These are phyloP conservation scores for Scopulariopsis brevicaulis DNA, from an alignment of 2,329 filamentous ascomycete species.

Conservation along the genomic window DNA sequence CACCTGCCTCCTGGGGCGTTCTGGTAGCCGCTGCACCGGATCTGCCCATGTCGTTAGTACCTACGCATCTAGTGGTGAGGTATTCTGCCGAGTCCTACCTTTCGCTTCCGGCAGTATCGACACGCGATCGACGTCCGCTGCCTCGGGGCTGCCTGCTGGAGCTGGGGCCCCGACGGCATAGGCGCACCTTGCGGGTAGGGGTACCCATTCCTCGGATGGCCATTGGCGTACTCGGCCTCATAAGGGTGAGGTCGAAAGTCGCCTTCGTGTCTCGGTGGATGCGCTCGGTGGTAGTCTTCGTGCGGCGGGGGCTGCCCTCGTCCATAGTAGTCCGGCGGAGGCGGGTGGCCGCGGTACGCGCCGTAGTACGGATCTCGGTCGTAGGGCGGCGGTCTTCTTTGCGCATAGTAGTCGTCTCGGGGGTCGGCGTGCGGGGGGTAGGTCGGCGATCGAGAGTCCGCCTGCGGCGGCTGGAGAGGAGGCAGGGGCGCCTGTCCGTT, in stretches of 20 bases:
- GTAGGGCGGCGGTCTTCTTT: slow-evolving; percentile 19
- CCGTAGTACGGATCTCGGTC: slow-evolving; percentile 25
- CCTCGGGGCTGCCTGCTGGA: slow-evolving; percentile 38
- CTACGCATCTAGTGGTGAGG: neutral
- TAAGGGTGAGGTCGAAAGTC: slow-evolving; percentile 17
- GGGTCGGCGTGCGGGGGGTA: slow-evolving; percentile 1
- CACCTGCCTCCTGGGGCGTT: slow-evolving; percentile 48
- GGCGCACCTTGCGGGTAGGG: slow-evolving; percentile 2
- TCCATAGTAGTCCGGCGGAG: slow-evolving; percentile 17
- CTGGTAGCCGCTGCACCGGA: slow-evolving; percentile 49
- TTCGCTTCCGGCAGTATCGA: slow-evolving; percentile 48
- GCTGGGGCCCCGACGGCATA: neutral
- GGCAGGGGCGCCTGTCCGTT: slow-evolving; percentile 19
- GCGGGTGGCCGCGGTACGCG: slow-evolving; percentile 18
- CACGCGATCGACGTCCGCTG: slow-evolving; percentile 50
- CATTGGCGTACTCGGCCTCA: slow-evolving; percentile 23
- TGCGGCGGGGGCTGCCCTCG: slow-evolving; percentile 21
- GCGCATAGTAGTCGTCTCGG: slow-evolving; percentile 1
- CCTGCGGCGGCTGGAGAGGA: slow-evolving; percentile 19
- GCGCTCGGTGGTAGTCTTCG: slow-evolving; percentile 20
- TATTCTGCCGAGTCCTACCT: slow-evolving; percentile 26
- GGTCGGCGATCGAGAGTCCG: neutral
- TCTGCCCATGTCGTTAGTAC: slow-evolving; percentile 22
- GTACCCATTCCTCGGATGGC: slow-evolving; percentile 19
- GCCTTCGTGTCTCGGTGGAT: slow-evolving; percentile 13